These are phyloP conservation scores for Xylariaceae sp. DNA, from an alignment of 2,329 filamentous ascomycete genomes.

Conservation along the genomic window DNA sequence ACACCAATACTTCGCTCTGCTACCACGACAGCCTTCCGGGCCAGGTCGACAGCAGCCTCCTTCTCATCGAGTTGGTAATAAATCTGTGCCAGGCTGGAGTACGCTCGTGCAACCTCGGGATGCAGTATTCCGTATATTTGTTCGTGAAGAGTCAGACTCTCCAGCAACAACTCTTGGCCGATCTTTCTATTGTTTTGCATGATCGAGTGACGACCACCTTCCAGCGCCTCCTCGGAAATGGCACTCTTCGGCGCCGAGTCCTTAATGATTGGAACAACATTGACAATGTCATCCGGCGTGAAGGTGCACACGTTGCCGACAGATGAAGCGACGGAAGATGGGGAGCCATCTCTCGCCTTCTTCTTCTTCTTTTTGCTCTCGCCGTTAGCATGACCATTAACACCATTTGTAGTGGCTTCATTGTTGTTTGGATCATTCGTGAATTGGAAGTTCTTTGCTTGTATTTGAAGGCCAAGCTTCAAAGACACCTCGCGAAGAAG, in stretches of 20 bases:
- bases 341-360: constrained; percentile 57
- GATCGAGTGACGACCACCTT: constrained; percentile 95
- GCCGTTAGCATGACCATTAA: constrained; percentile 45
- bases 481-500: constrained; percentile 85
- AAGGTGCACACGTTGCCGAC: constrained; percentile 63
- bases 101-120: constrained; percentile 92
- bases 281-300: constrained; percentile 81
- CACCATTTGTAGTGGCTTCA: constrained; percentile 38
- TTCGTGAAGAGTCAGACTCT: constrained; percentile 93
- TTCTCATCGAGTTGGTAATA: constrained; percentile 99
- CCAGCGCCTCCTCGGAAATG: constrained; percentile 91
- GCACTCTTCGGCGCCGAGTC: constrained; percentile 89
- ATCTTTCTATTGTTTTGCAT: constrained; percentile 94
- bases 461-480: constrained; percentile 87
- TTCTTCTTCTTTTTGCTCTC: constrained; percentile 66
- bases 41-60: constrained; percentile 90
- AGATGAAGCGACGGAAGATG: constrained; percentile 48
- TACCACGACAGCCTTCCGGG: constrained; percentile 94
- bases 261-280: constrained; percentile 93
- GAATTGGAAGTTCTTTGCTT: constrained; percentile 77
- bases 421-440: constrained; percentile 41
- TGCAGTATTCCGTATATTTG: constrained; percentile 98
- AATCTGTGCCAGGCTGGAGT: constrained; percentile 92
- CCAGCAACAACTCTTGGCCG: constrained; percentile 92
- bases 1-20: constrained; percentile 92